Base-by-base conservation (phyloP, 345 rosid genomes). In the Brassica juncea region DNA sequence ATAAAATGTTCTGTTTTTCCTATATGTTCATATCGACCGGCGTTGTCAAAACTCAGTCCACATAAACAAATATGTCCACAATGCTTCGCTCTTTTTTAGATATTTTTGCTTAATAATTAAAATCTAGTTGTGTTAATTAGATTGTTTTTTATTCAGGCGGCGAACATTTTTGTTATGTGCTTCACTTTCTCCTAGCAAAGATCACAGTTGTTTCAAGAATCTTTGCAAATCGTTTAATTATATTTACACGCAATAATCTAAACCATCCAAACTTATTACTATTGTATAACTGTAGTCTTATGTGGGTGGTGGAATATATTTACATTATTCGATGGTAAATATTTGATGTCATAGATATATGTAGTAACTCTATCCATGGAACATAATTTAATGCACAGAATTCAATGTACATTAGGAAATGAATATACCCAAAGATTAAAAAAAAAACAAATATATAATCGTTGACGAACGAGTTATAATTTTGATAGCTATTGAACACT, bases 151-250 rank as follows among this genome's bases (percentile, higher is more conserved):
- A 58, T 39, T 11, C 21, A 14, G 31, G 30, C 67, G 72, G 66
- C 31, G 72, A 75, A 62, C 39, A 67, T 67, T 67, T 67, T 11
- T 52, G 60, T 55, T 66, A 14, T 42, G 60, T 76, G 80, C 61
- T 69, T 69, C 74, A 14, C 80, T 68, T 76, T 76, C 62, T 61
- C 49, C 23, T 44, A 12, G 16, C 74, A 76, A 14, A 76, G 11
- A 76, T 60, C 37, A 76, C 28, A 60, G 10, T 69, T 60, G 74
- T 76, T 61, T 61, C 32, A 30, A 60, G 37, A 44, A 60, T 68
- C 63, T 31, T 69, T 49, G 16, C 55, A 59, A 28, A 16, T 49
- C 55, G 32, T 69, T 76, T 61, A 61, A 11, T 69, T 60, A 19
- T 59, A 27, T 59, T 42, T 60, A 69, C 25, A 59, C 11, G 49